phyloP scores from a whole-genome alignment of 1,284 basidiomycete genomes.

The Ustilago shanxiensis region DNA sequence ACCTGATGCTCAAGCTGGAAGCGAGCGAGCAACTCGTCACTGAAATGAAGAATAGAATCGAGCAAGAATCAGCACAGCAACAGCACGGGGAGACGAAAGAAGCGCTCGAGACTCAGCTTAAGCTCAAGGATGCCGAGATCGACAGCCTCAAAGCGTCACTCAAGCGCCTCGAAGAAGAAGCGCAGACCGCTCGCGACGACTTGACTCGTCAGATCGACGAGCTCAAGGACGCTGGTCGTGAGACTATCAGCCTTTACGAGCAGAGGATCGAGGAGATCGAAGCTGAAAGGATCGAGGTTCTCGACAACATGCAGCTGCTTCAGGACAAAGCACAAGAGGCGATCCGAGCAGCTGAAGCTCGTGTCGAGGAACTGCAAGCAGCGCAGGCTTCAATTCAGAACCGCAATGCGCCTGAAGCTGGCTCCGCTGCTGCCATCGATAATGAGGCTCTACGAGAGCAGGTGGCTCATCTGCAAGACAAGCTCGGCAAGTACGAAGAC shows the following conservation, averaged over 20 bases:
- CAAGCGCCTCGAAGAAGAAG: conserved; percentile 57
- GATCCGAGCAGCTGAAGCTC: conserved; percentile 78
- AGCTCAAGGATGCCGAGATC: conserved; percentile 61
- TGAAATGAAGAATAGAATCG: conserved; percentile 39
- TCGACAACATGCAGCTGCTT: conserved; percentile 53
- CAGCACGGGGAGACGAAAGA: conserved; percentile 43
- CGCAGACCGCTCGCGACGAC: conserved; percentile 55
- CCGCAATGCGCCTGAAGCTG: conserved; percentile 23
- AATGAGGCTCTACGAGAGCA: conserved; percentile 91
- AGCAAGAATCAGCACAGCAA: conserved; percentile 44
- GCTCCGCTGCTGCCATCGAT: conserved; percentile 80
- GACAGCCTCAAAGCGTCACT: conserved; percentile 57
- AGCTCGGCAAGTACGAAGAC: conserved; percentile 83
- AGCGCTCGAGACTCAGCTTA: conserved; percentile 48
- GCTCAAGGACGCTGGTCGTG: conserved; percentile 84
- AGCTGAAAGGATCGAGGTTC: conserved; percentile 67
- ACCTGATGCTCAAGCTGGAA: conserved; percentile 49
- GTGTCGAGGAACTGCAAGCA: conserved; percentile 76
- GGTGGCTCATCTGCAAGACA: conserved; percentile 83
- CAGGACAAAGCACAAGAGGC: conserved; percentile 83
- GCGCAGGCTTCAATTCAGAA: conserved; percentile 23
- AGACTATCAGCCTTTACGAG: conserved; percentile 69
- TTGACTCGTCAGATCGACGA: conserved; percentile 78
- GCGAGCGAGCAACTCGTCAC: conserved; percentile 50
- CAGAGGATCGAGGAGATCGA: conserved; percentile 49